Evolutionary conservation across 2,329 filamentous ascomycete species (phyloP), one percentile per base, ranked within the genome.

Genomic region (Xylaria sp.): DNA sequence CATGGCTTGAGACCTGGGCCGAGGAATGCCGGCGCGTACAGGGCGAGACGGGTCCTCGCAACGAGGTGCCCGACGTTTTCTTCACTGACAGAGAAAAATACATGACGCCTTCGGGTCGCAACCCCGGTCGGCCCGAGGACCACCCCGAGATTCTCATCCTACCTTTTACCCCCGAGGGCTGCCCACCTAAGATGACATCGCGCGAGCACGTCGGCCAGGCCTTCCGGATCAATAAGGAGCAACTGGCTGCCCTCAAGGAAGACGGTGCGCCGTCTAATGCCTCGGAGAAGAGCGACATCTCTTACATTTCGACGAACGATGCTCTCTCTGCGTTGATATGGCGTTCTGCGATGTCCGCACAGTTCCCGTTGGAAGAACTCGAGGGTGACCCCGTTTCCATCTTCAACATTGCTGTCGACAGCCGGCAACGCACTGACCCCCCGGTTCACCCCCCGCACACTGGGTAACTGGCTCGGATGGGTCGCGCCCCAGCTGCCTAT

Each of bases 401-500:
- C 2, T 72, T 75, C 60, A 72, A 74, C 47, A 72, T 76, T 48
- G 72, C 75, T 1, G 68, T 76, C 39, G 72, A 77, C 58, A 72
- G 71, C 3, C 71, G 75, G 3, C 62, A 63, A n/a, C 72, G 72
- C 6, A 72, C 74, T 3, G 66, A 70, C 50, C 72, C 71, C 16
- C 69, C 66, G 0, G 65, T 76, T 2, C 71, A 76, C 54, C 69
- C 69, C 71, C 1, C 66, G 68, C 1, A 75, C 73, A 0, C 65
- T 76, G 23, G 75, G 75, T 5, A 75, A 75, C 57, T 76, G 75
- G 58, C 67, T 77, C 9, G 74, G 73, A 48, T 76, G 73, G 59
- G 67, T 74, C 1, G 68, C 68, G 5, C 67, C 71, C 16, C 58
- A 62, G 34, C 60, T 72, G 51, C 58, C 65, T 6, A 65, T 71